phyloP scores from a whole-genome alignment of 1,139 yeast genomes.

The Casaregolazyma suthepensis region DNA sequence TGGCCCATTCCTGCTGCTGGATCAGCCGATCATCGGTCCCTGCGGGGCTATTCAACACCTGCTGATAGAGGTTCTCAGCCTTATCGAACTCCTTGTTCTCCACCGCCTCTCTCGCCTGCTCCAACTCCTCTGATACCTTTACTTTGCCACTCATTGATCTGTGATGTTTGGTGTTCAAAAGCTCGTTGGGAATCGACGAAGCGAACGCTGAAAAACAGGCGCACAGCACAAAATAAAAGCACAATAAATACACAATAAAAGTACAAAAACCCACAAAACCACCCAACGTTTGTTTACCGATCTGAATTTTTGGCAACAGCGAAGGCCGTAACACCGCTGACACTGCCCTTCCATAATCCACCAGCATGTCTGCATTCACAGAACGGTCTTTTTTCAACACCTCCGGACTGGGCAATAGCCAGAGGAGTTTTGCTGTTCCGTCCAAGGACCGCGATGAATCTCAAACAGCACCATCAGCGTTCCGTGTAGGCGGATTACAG shows the following conservation, averaged over 20 bases:
- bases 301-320: not conserved
- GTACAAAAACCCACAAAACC: not conserved
- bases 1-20: constrained; percentile 34
- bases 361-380: not conserved
- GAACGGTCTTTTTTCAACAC: not conserved
- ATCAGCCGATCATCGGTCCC: constrained; percentile 35
- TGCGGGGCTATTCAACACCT: constrained; percentile 34
- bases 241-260: no score
- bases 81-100: constrained; percentile 41
- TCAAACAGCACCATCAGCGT: not conserved
- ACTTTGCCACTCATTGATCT: not conserved
- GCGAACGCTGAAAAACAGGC: not conserved
- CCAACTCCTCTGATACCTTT: constrained; percentile 20
- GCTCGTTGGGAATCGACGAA: not conserved
- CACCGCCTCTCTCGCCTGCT: constrained; percentile 55
- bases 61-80: constrained; percentile 55
- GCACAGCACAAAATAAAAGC: not conserved
- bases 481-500: not conserved
- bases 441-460: not conserved
- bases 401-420: not conserved
- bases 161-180: not conserved
- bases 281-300: not conserved
- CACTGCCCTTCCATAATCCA: not conserved
- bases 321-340: not conserved
- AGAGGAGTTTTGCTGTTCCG: not conserved